Evolutionary conservation across 2,329 filamentous ascomycete species (phyloP), one percentile per base, ranked within the genome.

Genomic region (Ophiosphaerella narmari): DNA sequence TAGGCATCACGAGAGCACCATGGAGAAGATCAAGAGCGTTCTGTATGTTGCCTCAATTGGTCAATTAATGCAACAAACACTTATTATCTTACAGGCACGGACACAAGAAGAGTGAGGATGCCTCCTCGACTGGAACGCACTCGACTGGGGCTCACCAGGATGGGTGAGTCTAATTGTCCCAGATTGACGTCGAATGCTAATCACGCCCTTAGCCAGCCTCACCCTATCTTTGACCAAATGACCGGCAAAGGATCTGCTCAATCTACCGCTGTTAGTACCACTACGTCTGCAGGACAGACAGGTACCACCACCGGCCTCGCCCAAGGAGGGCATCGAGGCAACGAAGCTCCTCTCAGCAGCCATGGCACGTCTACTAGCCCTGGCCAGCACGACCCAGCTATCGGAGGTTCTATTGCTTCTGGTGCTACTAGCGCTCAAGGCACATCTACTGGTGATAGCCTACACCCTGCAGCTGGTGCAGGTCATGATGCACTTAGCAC

Each of bases 21-120:
- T 78, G 76, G 70, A 78, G 48, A 76, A 77, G 66, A 60, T 78
- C 47, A 78, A 77, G 71, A 71, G 68, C 57, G 63, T 77, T 45
- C 62, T 78, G 74, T 76, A 58, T 57, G 74, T 44, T n/a, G 34
- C 35, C 9, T 37, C 7, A 21, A n/a, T 39, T 53, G 8, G 38
- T 50, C 35, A 70, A 63, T 44, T 63, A 63, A 35, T 59, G 64
- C 38, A 63, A 67, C 39, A 57, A 67, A 29, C 52, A 62, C 48
- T 72, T 75, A 58, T 7, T 14, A 16, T 2, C 8, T 24, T 4
- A 31, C 39, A 56, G 56, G 18, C 42, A 44, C 35, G 54, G 51
- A 39, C 56, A 76, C 53, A 60, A 68, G 52, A 62, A 74, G 48
- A 69, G 72, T 43, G 65, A 68, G 37, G 57, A 68, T 41, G 55